Evolutionary conservation across 2,329 filamentous ascomycete species (phyloP), one percentile per base, ranked within the genome.

Genomic region (Hypoxylon sp.): DNA sequence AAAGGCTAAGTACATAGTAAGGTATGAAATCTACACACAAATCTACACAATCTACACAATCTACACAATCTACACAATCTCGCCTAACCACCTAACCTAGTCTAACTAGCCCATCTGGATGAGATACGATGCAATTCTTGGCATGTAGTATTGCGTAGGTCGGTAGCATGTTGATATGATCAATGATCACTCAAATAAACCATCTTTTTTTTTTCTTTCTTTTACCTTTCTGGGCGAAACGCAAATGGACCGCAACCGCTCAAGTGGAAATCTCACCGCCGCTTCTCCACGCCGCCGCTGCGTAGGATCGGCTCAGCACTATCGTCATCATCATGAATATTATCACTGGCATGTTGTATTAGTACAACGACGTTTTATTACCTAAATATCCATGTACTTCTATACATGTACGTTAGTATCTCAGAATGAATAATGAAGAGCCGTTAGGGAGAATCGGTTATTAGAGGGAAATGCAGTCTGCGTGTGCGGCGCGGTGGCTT

Each of bases 191-290:
- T 42, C 14, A 17, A 10, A 33, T 33, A 27, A 27, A 27, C 25
- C 25, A 27, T 33, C 11, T 5, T 37, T 44, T 4, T 44, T 3
- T 44, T 44, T 22, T 22, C 17, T 22, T 44, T 44, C 17, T 22
- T 44, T 44, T 22, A 22, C 17, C 40, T 44, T 2, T 44, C 40
- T 44, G n/a, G 40, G 27, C 44, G 20, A 40, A 49, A 40, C 14
- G 40, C 17, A n/a, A 50, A 40, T 40, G 27, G 17, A 44, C 20
- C 44, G 30, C 44, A 58, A 49, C 49, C 37, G 49, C 57, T 57
- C 40, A 44, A 40, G 37, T n/a, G 59, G 27, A 58, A 64, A 62
- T 68, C 67, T 72, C 70, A 72, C 70, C 70, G 70, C 70, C 46
- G 64, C 61, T 70, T 72, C 67, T 54, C 64, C 25, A 64, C 49